Evolutionary conservation across 345 rosid genomes (phyloP).

Genomic region (Eucalyptus pauciflora): DNA sequence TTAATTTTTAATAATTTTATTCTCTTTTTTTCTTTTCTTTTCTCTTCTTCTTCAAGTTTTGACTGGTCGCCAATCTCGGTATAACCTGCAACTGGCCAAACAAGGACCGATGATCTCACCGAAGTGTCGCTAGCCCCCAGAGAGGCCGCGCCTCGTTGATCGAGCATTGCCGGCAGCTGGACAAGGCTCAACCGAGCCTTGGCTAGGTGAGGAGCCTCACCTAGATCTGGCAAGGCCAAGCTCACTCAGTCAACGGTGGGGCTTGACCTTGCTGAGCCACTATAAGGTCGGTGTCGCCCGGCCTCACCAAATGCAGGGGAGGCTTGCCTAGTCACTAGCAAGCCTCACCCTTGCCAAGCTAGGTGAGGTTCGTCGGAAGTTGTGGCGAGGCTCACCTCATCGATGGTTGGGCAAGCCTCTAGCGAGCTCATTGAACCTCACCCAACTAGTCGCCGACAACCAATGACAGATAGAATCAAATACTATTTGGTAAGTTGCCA

Average conservation of each 20-base stretch:
- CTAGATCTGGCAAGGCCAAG: accelerated
- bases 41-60: no score
- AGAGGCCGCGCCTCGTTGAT: accelerated
- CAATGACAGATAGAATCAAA: accelerated
- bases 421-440: accelerated
- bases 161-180: accelerated
- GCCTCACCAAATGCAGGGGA: no score
- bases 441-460: accelerated
- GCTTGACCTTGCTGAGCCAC: accelerated
- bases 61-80: accelerated
- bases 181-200: no score
- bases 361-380: accelerated
- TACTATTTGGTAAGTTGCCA: no score
- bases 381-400: no score
- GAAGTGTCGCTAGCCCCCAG: accelerated
- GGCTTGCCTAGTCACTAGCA: no score
- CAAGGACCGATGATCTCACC: accelerated
- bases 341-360: no score
- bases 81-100: accelerated
- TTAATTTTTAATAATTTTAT: no score
- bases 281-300: accelerated
- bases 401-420: accelerated
- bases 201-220: no score
- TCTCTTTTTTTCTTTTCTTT: no score
- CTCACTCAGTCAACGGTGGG: accelerated